Evolutionary conservation across 495 filamentous ascomycete genomes (phyloP), one percentile per base, ranked within the genome.

Genomic region (Podospora bellae-mahoneyi): DNA sequence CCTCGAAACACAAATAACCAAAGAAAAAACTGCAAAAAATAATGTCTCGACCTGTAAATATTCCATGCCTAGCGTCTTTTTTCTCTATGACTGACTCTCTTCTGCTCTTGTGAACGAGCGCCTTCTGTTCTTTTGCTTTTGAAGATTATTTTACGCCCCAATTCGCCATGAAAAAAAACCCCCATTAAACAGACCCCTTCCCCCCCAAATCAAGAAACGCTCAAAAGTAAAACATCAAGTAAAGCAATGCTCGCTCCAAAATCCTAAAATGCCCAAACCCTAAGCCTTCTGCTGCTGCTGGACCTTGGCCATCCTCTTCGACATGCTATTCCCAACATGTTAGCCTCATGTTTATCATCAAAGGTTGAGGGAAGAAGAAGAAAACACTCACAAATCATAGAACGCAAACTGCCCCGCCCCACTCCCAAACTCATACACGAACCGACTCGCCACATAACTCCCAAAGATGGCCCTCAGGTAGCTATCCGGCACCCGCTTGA

Each of bases 391-490:
- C 93, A 98, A 99, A 73, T 96, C 91, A 80, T 97, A 99, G 85
- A 99, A 99, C 7, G 95, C 92, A 81, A 99, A 97, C 75, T 97
- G 96, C 83, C 89, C 94, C 4, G 95, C 93, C 70, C 85, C 87
- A 81, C 92, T 94, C 76, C 95, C 95, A 78, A 91, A 92, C 76
- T 95, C 86, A 78, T 99, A 99, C 32, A 99, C 92, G 78, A 99
- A 99, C 20, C 95, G 88, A 73, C 91, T 94, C 32, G 95, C 95
- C 69, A 99, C 81, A 81, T 94, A 96, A 74, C 91, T 95, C 69
- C 95, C 95, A 77, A 99, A 99, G 76, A 99, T 97, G 60, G 94
- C 89, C 60, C 92, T 87, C 57, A 99, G 87, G 73, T 99, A 99
- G 75, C 89, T 91, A 65, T 96, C 91, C 2, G 95, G 95, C 44